Evolutionary conservation across 768 basidiomycete genomes (phyloP).

Genomic region (Floccularia luteovirens): DNA sequence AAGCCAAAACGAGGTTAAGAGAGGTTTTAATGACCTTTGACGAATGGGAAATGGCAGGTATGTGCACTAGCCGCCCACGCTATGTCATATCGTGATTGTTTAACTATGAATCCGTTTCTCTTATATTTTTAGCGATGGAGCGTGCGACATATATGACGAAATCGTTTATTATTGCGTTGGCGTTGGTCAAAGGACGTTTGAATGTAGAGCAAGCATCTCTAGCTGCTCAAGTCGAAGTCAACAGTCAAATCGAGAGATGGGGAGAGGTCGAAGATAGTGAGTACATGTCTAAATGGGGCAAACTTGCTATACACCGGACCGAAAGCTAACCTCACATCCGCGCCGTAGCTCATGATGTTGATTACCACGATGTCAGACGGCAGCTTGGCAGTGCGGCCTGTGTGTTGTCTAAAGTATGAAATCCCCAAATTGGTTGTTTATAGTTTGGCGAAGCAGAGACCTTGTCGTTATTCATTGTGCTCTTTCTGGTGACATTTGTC

Average conservation of each 20-base stretch:
- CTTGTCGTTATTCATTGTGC: too few species aligned
- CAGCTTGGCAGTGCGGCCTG: constrained; percentile 79
- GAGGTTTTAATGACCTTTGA: constrained; percentile 57
- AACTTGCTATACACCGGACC: constrained; percentile 4
- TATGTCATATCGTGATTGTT: too few species aligned
- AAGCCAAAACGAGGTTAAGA: constrained; percentile 55
- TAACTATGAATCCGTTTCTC: constrained; percentile 4
- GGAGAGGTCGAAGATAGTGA: constrained; percentile 99
- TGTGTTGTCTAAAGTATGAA: constrained; percentile 32
- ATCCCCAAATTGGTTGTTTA: too few species aligned
- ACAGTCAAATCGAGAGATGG: constrained; percentile 95
- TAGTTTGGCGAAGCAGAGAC: too few species aligned
- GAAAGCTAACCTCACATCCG: not conserved
- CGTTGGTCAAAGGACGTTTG: constrained; percentile 69
- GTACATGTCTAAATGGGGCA: constrained; percentile 22
- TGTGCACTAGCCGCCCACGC: not conserved
- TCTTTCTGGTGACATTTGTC: too few species aligned
- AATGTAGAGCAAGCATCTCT: constrained; percentile 79
- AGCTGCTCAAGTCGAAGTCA: constrained; percentile 87
- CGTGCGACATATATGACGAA: constrained; percentile 85
- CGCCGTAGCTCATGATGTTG: constrained; percentile 87
- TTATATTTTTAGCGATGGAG: constrained; percentile 66
- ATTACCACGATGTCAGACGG: constrained; percentile 87
- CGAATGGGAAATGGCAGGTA: constrained; percentile 86
- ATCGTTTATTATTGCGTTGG: constrained; percentile 84